Conservation (phyloP, 352 stramenopile genomes). For the Globisporangium rhizosaccharum region DNA sequence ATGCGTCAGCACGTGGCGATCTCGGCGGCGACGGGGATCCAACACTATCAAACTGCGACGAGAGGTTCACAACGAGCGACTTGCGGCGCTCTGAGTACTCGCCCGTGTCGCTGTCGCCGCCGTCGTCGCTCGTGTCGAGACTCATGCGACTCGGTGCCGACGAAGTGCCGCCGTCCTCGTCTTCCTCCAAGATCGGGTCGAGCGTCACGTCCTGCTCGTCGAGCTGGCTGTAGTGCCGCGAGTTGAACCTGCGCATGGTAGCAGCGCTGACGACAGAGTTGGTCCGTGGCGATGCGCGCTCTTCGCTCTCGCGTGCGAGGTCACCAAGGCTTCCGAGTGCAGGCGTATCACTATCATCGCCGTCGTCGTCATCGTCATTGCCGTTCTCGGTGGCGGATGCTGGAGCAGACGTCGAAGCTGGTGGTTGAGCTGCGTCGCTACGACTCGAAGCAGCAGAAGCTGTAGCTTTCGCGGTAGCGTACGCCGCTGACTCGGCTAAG, state of each 20-base stretch:
- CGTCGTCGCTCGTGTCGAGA: conserved; percentile 46
- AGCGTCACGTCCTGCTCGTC: conserved; percentile 41
- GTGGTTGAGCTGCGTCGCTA: too few relatives aligned
- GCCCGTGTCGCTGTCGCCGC: conserved; percentile 50
- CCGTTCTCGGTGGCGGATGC: conserved; percentile 2
- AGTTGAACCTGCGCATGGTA: conserved; percentile 11
- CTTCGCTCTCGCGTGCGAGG: conserved; percentile 21
- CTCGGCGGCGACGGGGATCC: conserved; percentile 16
- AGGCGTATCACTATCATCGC: conserved; percentile 18
- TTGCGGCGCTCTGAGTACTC: conserved; percentile 44
- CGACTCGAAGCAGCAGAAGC: too few relatives aligned
- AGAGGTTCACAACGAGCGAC: conserved; percentile 69
- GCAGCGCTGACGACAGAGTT: conserved; percentile 4
- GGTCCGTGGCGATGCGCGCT: conserved; percentile 2
- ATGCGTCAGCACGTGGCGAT: not conserved
- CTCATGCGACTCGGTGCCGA: conserved; percentile 71
- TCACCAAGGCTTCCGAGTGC: conserved; percentile 16
- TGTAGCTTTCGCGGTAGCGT: conserved; percentile 18
- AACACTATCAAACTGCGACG: conserved; percentile 66
- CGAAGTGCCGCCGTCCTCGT: conserved; percentile 48
- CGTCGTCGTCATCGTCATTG: conserved; percentile 1
- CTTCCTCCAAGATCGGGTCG: conserved; percentile 58
- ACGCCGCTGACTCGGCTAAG: conserved; percentile 44
- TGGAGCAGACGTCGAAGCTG: conserved; percentile 17
- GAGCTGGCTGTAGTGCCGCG: conserved; percentile 13